Conservation (phyloP, 106 monocot genomes). For the Narthecium ossifragum region DNA sequence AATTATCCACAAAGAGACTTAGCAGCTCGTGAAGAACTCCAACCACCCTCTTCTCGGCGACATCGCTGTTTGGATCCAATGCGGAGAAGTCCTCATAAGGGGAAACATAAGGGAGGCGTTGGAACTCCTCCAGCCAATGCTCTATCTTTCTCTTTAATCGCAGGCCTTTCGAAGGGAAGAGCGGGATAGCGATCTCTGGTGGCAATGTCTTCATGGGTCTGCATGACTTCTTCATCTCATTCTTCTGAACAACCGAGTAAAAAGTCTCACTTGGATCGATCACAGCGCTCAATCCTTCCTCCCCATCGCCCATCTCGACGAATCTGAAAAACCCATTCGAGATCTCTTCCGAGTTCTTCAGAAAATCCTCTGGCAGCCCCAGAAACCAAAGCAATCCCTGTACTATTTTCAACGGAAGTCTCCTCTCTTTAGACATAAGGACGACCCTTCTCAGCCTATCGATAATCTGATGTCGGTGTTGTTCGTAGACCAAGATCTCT, state of each 20-base stretch:
- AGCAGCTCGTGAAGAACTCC: slow-evolving; percentile 78
- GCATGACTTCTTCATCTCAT: slow-evolving; percentile 5
- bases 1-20: slow-evolving; percentile 54
- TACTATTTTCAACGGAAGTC: slow-evolving; percentile 48
- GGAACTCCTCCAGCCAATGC: slow-evolving; percentile 58
- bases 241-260: slow-evolving; percentile 45
- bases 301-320: slow-evolving; percentile 39
- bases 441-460: slow-evolving; percentile 39
- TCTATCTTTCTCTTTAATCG: slow-evolving; percentile 65
- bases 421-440: slow-evolving; percentile 44
- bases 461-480: slow-evolving; percentile 20
- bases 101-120: slow-evolving; percentile 57
- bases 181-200: slow-evolving; percentile 28
- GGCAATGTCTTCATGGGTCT: neutral
- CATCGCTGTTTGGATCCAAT: slow-evolving; percentile 33
- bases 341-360: slow-evolving; percentile 19
- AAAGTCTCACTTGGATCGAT: neutral
- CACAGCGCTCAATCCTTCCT: slow-evolving; percentile 18
- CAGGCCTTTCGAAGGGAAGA: slow-evolving; percentile 74
- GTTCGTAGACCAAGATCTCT: slow-evolving; percentile 27
- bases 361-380: slow-evolving; percentile 60
- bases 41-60: slow-evolving; percentile 54
- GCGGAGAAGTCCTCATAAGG: slow-evolving; percentile 48
- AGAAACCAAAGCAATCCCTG: slow-evolving; percentile 83
- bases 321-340: slow-evolving; percentile 28